Evolutionary conservation across 768 basidiomycete species (phyloP).

Genomic region (Ramaria rubella): DNA sequence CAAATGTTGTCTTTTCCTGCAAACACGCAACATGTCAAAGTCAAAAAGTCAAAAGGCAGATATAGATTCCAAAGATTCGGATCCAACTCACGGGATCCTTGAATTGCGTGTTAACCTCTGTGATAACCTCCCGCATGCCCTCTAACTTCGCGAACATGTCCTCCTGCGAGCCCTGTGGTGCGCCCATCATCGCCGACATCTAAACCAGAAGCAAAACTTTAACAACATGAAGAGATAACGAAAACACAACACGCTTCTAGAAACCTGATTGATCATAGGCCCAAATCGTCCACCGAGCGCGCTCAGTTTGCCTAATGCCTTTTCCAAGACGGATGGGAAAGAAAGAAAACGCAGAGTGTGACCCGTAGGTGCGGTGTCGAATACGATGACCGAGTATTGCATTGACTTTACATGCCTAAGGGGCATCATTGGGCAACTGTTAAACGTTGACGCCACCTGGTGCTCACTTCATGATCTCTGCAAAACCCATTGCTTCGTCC

Average conservation of each 20-base stretch:
- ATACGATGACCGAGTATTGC: slow-evolving; percentile 99
- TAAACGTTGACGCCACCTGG: not conserved
- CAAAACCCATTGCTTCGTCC: slow-evolving; percentile 99
- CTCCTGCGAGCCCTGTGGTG: slow-evolving; percentile 81
- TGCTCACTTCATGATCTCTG: slow-evolving; percentile 97
- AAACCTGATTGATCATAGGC: slow-evolving; percentile 89
- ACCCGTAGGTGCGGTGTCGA: slow-evolving; percentile 98
- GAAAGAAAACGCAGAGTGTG: slow-evolving; percentile 97
- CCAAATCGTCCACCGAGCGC: slow-evolving; percentile 92
- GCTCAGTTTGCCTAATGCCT: slow-evolving; percentile 92
- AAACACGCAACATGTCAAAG: too few relatives aligned
- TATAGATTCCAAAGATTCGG: too few relatives aligned
- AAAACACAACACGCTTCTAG: not conserved
- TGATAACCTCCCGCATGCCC: slow-evolving; percentile 93
- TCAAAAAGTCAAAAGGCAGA: not conserved
- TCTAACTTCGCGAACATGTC: slow-evolving; percentile 99
- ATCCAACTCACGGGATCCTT: slow-evolving; percentile 85
- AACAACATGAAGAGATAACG: not conserved
- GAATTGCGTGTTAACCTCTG: slow-evolving; percentile 98
- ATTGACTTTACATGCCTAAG: slow-evolving; percentile 97
- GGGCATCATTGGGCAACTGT: not conserved
- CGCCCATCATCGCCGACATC: slow-evolving; percentile 97
- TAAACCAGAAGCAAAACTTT: slow-evolving; percentile 24
- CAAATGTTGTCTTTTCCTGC: slow-evolving; percentile 97
- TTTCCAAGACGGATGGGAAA: slow-evolving; percentile 97